Evolutionary conservation across 768 basidiomycete genomes (phyloP), one percentile per base, ranked within the genome.

Genomic region (Psilocybe sp.): DNA sequence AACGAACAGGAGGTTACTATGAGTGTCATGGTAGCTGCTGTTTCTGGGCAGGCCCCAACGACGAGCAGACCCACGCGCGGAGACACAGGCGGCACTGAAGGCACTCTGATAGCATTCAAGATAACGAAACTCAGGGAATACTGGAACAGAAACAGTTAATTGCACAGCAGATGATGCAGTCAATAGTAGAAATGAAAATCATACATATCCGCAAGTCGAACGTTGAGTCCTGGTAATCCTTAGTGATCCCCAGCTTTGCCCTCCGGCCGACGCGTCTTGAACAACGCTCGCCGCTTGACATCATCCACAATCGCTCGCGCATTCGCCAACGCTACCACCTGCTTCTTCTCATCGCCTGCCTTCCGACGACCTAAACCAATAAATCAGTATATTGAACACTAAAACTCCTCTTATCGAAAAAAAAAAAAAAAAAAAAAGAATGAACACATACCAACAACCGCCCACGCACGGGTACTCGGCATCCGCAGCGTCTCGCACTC

Each of bases 381-480:
- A 32, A n/a, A 47, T 10, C 49, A 64, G 69, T 68, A 46, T 23
- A 47, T 44, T 40, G 16, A 42, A 9, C 19, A 51, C 10, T 32
- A 35, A 7, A 34, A 42, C 4, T 18, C 28, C 15, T 3, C 7
- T n/a, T 14, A 23, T 47, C 20, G 37, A 20, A 10, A 12, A 35
- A 39, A 40, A 47, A 49, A 33, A 14, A 28, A 34, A 38, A 41
- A 35, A 40, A 37, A 3, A 45, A 44, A 10, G 9, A 34, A 6
- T 50, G 54, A 53, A 4, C 7, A 75, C 83, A 16, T 47, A 93
- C 95, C 94, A 28, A 96, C 68, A 44, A 97, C 78, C 0, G 87
- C 90, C 92, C 94, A 97, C 61, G 93, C 93, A 51, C 92, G 79
- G 36, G 96, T 97, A 64, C 89, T 92, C 1, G 95, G 95, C 11